These are phyloP conservation scores for Salix purpurea DNA, from an alignment of 345 rosid species.

Conservation along the genomic window DNA sequence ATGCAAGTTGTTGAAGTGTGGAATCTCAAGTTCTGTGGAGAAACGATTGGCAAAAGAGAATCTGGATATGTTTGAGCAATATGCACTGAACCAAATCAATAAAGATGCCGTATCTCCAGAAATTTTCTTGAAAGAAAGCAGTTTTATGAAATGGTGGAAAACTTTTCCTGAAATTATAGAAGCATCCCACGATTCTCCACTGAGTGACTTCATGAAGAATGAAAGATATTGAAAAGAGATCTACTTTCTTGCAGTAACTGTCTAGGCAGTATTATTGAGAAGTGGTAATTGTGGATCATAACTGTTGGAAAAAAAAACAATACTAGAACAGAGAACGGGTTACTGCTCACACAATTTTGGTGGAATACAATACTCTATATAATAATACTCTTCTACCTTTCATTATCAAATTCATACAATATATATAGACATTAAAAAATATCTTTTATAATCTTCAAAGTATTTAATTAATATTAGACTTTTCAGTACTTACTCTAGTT, in stretches of 20 bases:
- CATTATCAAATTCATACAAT: too few species aligned
- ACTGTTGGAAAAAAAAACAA: conserved; percentile 1
- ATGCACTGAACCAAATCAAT: conserved; percentile 35
- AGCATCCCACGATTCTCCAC: conserved; percentile 15
- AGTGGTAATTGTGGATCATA: too few species aligned
- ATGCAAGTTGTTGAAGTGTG: conserved; percentile 11
- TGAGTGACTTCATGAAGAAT: conserved; percentile 40
- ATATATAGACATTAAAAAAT: too few species aligned
- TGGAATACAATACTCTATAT: too few species aligned
- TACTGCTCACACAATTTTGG: too few species aligned
- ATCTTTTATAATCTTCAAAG: too few species aligned
- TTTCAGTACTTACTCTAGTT: too few species aligned
- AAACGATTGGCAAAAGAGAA: not conserved
- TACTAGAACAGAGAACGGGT: too few species aligned
- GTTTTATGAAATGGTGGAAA: conserved; percentile 71
- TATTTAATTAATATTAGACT: too few species aligned
- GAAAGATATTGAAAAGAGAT: conserved; percentile 15
- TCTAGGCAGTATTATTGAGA: too few species aligned
- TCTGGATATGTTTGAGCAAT: conserved; percentile 33
- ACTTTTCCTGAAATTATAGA: conserved; percentile 30
- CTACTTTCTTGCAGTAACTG: too few species aligned
- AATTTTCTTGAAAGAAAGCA: conserved; percentile 55
- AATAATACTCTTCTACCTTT: not conserved
- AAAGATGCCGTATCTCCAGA: conserved; percentile 52
- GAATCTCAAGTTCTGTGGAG: conserved; percentile 5